Percentiles rank a stretch among this genome's conserved stretches.
Conservation (phyloP, 192 early-diverging fungal genomes). For the Coemansia sp. region DNA sequence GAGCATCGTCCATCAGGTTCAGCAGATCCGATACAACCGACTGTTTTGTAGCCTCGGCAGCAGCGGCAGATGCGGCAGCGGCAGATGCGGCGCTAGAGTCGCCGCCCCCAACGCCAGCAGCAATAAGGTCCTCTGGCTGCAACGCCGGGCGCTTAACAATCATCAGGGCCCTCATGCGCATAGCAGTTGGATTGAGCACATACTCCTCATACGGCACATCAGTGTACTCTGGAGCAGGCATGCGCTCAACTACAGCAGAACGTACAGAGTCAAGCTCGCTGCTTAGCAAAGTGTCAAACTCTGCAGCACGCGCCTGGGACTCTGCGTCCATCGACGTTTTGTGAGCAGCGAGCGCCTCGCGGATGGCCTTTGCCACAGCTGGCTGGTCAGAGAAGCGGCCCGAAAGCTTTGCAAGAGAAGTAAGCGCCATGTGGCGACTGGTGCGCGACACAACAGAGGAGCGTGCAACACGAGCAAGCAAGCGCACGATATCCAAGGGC, state of each 20-base stretch:
- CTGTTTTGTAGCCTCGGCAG: constrained; percentile 18
- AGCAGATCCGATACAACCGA: constrained; percentile 54
- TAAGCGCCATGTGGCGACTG: constrained; percentile 81
- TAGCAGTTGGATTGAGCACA: constrained; percentile 50
- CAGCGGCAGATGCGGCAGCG: constrained; percentile 10
- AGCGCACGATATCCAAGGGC: constrained; percentile 67
- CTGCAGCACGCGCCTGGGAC: constrained; percentile 92
- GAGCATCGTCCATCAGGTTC: constrained; percentile 63
- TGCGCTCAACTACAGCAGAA: constrained; percentile 82
- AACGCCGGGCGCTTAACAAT: constrained; percentile 21
- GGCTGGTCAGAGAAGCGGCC: constrained; percentile 63
- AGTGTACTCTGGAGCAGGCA: constrained; percentile 78
- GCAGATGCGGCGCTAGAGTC: constrained; percentile 8
- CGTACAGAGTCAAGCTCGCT: constrained; percentile 66
- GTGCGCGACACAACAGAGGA: constrained; percentile 77
- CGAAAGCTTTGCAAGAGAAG: constrained; percentile 84
- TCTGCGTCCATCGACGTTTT: constrained; percentile 79
- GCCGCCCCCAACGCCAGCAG: constrained; percentile 2
- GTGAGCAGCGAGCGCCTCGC: constrained; percentile 58
- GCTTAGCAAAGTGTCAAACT: constrained; percentile 75
- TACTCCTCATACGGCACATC: constrained; percentile 47
- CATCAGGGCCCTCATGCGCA: constrained; percentile 46
- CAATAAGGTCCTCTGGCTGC: constrained; percentile 15
- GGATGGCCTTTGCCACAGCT: constrained; percentile 48
- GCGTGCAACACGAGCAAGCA: constrained; percentile 70